Evolutionary conservation across 768 basidiomycete genomes (phyloP), one percentile per base, ranked within the genome.

Genomic region (Auricularia heimuer): DNA sequence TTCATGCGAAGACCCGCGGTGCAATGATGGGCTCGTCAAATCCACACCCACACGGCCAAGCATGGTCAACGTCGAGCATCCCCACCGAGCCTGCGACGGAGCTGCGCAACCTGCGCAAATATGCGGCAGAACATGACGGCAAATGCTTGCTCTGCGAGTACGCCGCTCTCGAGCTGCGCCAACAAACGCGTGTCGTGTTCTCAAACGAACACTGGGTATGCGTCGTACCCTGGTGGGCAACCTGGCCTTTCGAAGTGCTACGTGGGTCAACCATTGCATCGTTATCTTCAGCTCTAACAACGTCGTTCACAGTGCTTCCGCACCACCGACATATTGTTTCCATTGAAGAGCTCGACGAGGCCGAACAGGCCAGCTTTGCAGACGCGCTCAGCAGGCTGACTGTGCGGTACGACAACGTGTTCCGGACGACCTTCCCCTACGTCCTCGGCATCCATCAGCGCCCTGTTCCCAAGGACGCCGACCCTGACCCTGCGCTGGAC

Each of bases 1-100:
- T 35, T 24, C n/a, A 2, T 18, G 69, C 69, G 45, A 69, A 93
- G 88, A 94, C 94, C 75, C 95, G 94, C 76, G 94, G 94, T 2
- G 76, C 87, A 2, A 94, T 93, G 80, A 95, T 95, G 94, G 94
- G 94, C 11, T 95, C 92, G 72, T 92, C 90, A 6, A 96, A 95
- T 71, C 92, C 93, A 33, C 94, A 96, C 73, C 93, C 94, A 0
- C 94, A 96, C 73, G 92, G 93, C 24, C 94, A 97, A 74, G 84
- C 87, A 16, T 93, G 92, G 90, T 89, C 91, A 3, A 75, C 88
- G 3, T 90, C 88, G 3, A 79, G 79, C 16, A 76, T 94, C 6
- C 93, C 92, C 0, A 82, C 85, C 1, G 73, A 89, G 33, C 86
- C 90, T 1, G 79, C 86, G 2, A 84, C 79, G 63, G 92, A 93